phyloP scores from a whole-genome alignment of 495 filamentous ascomycete species.

The Umbilicaria muhlenbergii region DNA sequence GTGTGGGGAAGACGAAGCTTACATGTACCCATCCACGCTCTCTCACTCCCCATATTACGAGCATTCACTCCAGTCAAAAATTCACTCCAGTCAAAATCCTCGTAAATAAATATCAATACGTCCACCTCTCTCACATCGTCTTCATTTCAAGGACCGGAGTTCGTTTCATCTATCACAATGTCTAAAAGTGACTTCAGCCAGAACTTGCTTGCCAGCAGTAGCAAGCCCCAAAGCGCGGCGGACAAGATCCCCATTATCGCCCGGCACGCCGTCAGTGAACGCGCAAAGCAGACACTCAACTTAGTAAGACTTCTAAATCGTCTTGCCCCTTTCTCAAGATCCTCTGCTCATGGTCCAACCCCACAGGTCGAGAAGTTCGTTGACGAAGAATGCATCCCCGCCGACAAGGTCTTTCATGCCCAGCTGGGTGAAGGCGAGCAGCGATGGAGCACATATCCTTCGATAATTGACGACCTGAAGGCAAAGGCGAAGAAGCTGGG shows the following conservation, averaged over 20 bases:
- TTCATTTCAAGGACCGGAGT: neutral
- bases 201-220: constrained; percentile 8
- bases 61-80: too few species aligned
- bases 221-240: constrained; percentile 13
- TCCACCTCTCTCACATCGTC: neutral
- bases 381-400: constrained; percentile 86
- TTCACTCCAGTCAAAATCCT: neutral
- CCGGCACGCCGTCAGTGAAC: constrained; percentile 55
- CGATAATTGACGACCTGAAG: constrained; percentile 80
- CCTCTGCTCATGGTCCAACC: constrained; percentile 15
- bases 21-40: too few species aligned
- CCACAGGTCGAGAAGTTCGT: constrained; percentile 80
- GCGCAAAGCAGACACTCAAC: constrained; percentile 59
- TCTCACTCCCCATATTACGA: too few species aligned
- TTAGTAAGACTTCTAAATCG: constrained; percentile 27
- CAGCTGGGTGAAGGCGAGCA: constrained; percentile 61
- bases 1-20: too few species aligned
- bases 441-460: constrained; percentile 64
- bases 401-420: constrained; percentile 60
- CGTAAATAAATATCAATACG: neutral
- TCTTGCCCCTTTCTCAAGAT: neutral
- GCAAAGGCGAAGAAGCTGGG: constrained; percentile 67
- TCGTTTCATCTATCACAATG: constrained; percentile 3
- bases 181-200: constrained; percentile 14
- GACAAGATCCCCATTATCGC: constrained; percentile 51